phyloP scores from a whole-genome alignment of 371 early-diverging fungal species.

The Circinella umbellata region DNA sequence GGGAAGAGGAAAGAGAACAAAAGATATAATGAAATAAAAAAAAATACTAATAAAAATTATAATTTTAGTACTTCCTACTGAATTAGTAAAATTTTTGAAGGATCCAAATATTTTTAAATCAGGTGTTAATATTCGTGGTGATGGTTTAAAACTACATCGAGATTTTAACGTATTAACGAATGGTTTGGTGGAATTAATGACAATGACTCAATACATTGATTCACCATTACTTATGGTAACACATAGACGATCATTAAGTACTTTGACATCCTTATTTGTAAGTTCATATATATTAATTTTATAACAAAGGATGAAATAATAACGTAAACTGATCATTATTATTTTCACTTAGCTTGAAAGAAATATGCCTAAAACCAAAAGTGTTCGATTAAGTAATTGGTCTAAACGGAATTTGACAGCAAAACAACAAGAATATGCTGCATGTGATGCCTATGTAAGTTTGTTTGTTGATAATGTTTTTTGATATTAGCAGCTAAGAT shows the following conservation, averaged over 20 bases:
- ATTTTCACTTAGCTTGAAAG: slow-evolving; percentile 39
- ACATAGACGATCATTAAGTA: background rate
- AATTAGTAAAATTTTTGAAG: slow-evolving; percentile 43
- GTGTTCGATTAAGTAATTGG: slow-evolving; percentile 59
- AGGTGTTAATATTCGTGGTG: slow-evolving; percentile 58
- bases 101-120: slow-evolving; percentile 46
- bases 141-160: slow-evolving; percentile 51
- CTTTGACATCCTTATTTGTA: slow-evolving; percentile 8
- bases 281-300: background rate
- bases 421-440: slow-evolving; percentile 57
- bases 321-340: background rate
- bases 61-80: slow-evolving; percentile 40
- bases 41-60: background rate
- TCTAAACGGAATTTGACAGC: slow-evolving; percentile 26
- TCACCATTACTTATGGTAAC: slow-evolving; percentile 2
- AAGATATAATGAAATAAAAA: background rate
- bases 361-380: slow-evolving; percentile 43
- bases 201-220: background rate
- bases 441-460: slow-evolving; percentile 64
- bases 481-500: background rate
- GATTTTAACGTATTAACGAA: slow-evolving; percentile 58
- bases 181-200: slow-evolving; percentile 51
- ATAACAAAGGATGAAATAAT: background rate
- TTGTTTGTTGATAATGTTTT: background rate
- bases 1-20: too few relatives aligned